Evolutionary conservation across 805 yeast species (phyloP), one percentile per base, ranked within the genome.

Genomic region (Metschnikowia santaceciliae): DNA sequence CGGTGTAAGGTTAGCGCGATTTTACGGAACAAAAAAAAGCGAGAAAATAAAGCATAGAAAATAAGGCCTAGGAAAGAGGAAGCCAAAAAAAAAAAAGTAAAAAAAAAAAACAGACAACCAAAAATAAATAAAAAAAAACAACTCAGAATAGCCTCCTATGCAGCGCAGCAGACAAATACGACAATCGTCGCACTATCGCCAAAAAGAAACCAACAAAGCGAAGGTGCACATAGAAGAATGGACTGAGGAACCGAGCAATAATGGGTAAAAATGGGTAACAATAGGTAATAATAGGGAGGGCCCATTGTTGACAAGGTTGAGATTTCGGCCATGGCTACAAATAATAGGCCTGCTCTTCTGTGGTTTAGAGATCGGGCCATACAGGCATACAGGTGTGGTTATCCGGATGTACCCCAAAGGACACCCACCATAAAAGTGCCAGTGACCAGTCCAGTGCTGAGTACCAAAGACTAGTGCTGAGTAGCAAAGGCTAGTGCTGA

Each of bases 1-100:
- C 40, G 32, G 39, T 26, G 39, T 44, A 23, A 23, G 32, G 34
- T 36, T 17, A 40, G 47, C 47, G 39, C 40, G 47, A 44, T 35
- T 34, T 34, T 35, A 44, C 47, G 26, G 40, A 44, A 44, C 39
- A 44, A 35, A 44, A 42, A 42, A 44, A 35, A 23, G 40, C 39
- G 40, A 37, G 40, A 37, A 37, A 37, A 37, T 19, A 37, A 37
- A 42, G 37, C 35, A 26, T 19, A 32, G 30, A 32, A 42, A 42
- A 42, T 32, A 17, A 42, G 37, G 30, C 35, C 35, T 13, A 5
- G 17, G n/a, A 37, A 20, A 13, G 40, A 5, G 40, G 14, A 32
- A 38, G 26, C 22, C 39, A 44, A 35, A 44, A 42, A 42, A 44
- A 35, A 23, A 33, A 32, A 33, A 37, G 26, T 19, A 37, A 37